A percentile compares a stretch with the other conserved stretches of the same genome.
Evolutionary conservation across 345 rosid species (phyloP).

Genomic region (Bruguiera sexangula): DNA sequence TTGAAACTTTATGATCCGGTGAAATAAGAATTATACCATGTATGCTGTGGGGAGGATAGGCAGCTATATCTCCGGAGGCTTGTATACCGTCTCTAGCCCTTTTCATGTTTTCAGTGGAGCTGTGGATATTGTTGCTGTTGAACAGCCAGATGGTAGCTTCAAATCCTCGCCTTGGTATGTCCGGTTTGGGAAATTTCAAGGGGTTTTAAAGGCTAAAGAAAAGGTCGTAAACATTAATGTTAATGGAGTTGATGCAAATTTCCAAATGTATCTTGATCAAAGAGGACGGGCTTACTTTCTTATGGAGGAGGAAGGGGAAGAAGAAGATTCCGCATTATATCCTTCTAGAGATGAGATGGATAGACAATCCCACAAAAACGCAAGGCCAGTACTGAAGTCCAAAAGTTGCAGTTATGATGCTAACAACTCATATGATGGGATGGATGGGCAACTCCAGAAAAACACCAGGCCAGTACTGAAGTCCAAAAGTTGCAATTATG

Average conservation of each 20-base stretch:
- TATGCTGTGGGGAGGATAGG: conserved; percentile 84
- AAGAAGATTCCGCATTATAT: conserved; percentile 38
- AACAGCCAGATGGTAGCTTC: conserved; percentile 90
- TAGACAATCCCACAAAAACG: conserved; percentile 25
- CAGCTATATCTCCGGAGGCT: conserved; percentile 77
- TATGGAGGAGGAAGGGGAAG: conserved; percentile 49
- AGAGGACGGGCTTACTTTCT: conserved; percentile 91
- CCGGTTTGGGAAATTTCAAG: conserved; percentile 92
- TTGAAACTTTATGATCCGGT: conserved; percentile 22
- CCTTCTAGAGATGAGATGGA: conserved; percentile 59
- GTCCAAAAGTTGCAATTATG: conserved; percentile 51
- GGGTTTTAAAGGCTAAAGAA: conserved; percentile 71
- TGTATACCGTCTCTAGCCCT: conserved; percentile 75
- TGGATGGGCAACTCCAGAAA: conserved; percentile 33
- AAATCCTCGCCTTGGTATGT: conserved; percentile 98
- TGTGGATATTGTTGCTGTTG: conserved; percentile 89
- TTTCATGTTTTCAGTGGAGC: conserved; percentile 99
- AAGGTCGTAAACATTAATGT: conserved; percentile 60
- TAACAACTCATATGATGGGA: conserved; percentile 34
- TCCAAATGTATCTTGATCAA: conserved; percentile 80
- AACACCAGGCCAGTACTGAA: conserved; percentile 33
- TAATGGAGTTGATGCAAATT: conserved; percentile 62
- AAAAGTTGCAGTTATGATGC: conserved; percentile 47
- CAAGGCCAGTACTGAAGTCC: conserved; percentile 42
- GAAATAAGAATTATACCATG: conserved; percentile 35